Conservation (phyloP, 2,329 filamentous ascomycete genomes). For the Fonsecaea nubica region DNA sequence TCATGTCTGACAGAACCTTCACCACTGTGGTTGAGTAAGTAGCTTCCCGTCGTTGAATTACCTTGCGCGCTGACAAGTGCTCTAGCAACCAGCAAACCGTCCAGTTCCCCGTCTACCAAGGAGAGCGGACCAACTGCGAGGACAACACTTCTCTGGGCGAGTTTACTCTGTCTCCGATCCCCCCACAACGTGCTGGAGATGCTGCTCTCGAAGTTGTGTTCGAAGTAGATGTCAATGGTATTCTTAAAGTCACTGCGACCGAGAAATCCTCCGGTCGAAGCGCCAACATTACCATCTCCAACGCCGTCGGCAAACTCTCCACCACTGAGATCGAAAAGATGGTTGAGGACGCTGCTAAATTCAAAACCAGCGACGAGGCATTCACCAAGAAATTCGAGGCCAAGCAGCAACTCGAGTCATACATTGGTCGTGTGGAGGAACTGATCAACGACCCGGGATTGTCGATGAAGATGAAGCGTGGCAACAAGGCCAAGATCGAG, state of each 20-base stretch:
- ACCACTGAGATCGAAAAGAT: constrained; percentile 95
- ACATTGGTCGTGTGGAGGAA: constrained; percentile 98
- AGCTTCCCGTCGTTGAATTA: constrained; percentile 46
- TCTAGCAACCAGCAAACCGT: constrained; percentile 51
- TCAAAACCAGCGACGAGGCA: constrained; percentile 96
- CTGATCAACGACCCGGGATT: constrained; percentile 96
- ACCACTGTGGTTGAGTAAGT: constrained; percentile 74
- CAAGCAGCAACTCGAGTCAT: constrained; percentile 98
- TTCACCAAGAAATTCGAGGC: constrained; percentile 99
- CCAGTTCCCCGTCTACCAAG: constrained; percentile 92
- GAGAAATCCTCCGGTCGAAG: constrained; percentile 98
- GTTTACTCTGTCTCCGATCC: constrained; percentile 91
- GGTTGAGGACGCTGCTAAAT: constrained; percentile 96
- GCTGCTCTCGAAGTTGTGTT: constrained; percentile 97
- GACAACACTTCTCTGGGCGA: constrained; percentile 98
- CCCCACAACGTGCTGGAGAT: constrained; percentile 88
- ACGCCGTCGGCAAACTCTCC: constrained; percentile 98
- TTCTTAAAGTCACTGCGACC: constrained; percentile 97
- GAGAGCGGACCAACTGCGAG: constrained; percentile 96
- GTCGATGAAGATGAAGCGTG: constrained; percentile 97
- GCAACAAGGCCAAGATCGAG: constrained; percentile 99
- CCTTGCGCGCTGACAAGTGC: not conserved
- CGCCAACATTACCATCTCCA: constrained; percentile 99
- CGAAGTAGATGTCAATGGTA: constrained; percentile 99
- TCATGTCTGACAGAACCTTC: constrained; percentile 65